phyloP scores from a whole-genome alignment of 495 filamentous ascomycete species.

The Hyaloscypha bicolor region DNA sequence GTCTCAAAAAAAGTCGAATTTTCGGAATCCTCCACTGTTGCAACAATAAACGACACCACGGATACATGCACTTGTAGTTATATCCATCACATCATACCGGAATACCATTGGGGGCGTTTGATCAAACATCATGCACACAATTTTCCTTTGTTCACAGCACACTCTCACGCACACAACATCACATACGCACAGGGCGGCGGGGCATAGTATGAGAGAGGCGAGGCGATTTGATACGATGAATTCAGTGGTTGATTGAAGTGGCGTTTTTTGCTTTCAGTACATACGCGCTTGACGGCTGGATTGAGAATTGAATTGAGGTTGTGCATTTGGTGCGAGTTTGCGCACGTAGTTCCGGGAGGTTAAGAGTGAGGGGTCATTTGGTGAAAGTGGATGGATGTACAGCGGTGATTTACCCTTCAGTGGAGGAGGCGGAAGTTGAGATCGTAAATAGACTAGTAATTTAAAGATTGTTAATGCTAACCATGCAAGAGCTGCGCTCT shows the following conservation, averaged over 20 bases:
- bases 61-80: conserved; percentile 25
- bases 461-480: conserved; percentile 10
- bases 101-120: conserved; percentile 32
- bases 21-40: conserved; percentile 8
- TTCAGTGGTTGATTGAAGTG: background rate
- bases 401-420: background rate
- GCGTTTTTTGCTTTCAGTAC: conserved; percentile 9
- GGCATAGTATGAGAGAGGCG: background rate
- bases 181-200: background rate
- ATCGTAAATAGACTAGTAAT: conserved; percentile 16
- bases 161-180: conserved; percentile 18
- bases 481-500: background rate
- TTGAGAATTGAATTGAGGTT: conserved; percentile 1
- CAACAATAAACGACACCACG: background rate
- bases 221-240: conserved; percentile 17
- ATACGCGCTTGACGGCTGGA: conserved; percentile 18
- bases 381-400: background rate
- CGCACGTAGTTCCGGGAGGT: background rate
- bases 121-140: conserved; percentile 8
- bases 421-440: background rate
- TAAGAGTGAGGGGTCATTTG: background rate
- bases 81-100: conserved; percentile 14
- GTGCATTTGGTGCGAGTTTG: background rate
- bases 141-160: conserved; percentile 26
- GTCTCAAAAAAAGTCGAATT: conserved; percentile 17